Evolutionary conservation across 2,329 filamentous ascomycete genomes (phyloP).

Genomic region (Neurospora sp.): DNA sequence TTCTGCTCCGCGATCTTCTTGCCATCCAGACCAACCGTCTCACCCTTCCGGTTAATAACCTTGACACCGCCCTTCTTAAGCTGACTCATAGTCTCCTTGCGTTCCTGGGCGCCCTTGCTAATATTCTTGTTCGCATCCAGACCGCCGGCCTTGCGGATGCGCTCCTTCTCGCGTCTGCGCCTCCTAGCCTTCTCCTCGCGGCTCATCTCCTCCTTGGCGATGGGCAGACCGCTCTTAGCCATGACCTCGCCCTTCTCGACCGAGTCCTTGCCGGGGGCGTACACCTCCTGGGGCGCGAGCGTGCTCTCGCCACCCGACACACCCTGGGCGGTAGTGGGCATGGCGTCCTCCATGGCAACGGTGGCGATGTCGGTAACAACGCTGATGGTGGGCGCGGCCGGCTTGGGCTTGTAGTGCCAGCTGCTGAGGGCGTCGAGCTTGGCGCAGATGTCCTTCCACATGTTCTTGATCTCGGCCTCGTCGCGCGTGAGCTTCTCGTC

Average conservation of each 20-base stretch:
- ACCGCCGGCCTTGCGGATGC: conserved; percentile 51
- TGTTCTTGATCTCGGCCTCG: conserved; percentile 68
- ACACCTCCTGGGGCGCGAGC: conserved; percentile 90
- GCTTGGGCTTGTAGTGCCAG: conserved; percentile 92
- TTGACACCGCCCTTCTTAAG: conserved; percentile 67
- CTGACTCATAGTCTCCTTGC: conserved; percentile 36
- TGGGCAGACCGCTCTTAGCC: conserved; percentile 64
- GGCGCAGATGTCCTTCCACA: conserved; percentile 74
- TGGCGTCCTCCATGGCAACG: conserved; percentile 88
- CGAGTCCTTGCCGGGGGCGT: conserved; percentile 63
- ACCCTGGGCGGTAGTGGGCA: conserved; percentile 72
- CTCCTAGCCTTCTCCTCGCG: conserved; percentile 74
- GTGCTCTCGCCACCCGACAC: conserved; percentile 59
- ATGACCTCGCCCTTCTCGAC: conserved; percentile 62
- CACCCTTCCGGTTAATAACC: conserved; percentile 84
- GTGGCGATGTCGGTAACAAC: conserved; percentile 88
- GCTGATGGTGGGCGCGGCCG: conserved; percentile 68
- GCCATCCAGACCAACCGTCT: conserved; percentile 74
- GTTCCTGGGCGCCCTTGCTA: conserved; percentile 50
- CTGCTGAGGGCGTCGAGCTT: conserved; percentile 84
- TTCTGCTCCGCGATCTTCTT: conserved; percentile 54
- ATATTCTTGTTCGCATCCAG: conserved; percentile 34
- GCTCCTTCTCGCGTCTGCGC: conserved; percentile 76
- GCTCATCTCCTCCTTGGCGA: conserved; percentile 77
- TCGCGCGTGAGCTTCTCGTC: conserved; percentile 77